Percentiles rank a stretch among this genome's conserved stretches.
Evolutionary conservation across 306 rosid species (phyloP).

Genomic region (Dryas octopetala): DNA sequence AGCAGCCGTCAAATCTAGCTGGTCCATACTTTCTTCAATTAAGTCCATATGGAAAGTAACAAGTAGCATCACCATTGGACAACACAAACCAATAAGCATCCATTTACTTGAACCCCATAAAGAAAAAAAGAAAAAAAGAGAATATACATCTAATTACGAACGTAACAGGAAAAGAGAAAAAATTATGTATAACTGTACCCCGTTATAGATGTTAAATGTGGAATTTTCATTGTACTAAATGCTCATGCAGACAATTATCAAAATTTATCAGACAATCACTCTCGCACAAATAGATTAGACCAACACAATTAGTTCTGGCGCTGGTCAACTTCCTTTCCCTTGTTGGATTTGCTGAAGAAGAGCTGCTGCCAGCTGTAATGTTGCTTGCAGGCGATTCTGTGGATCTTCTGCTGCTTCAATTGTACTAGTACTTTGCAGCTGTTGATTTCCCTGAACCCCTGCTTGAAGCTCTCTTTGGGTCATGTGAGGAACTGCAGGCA

Average conservation of each 20-base stretch:
- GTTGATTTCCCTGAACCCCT: slow-evolving; percentile 56
- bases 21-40: neutral
- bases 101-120: neutral
- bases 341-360: slow-evolving; percentile 95
- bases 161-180: neutral
- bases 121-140: neutral
- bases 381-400: slow-evolving; percentile 88
- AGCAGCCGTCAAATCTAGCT: neutral
- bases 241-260: neutral
- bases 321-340: slow-evolving; percentile 66
- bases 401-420: slow-evolving; percentile 77
- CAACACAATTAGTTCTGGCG: neutral
- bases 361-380: slow-evolving; percentile 87
- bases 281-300: neutral
- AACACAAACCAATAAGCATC: neutral
- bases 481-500: slow-evolving; percentile 38
- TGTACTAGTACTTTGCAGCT: slow-evolving; percentile 28
- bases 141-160: slow-evolving; percentile 2
- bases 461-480: slow-evolving; percentile 60
- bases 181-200: neutral
- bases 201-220: neutral
- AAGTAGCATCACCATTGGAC: neutral
- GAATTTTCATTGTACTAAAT: neutral
- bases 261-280: neutral
- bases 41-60: neutral